Percentiles rank a stretch among this genome's conserved stretches.
Conservation (phyloP, 2,329 filamentous ascomycete species). For the Fusarium sp. region DNA sequence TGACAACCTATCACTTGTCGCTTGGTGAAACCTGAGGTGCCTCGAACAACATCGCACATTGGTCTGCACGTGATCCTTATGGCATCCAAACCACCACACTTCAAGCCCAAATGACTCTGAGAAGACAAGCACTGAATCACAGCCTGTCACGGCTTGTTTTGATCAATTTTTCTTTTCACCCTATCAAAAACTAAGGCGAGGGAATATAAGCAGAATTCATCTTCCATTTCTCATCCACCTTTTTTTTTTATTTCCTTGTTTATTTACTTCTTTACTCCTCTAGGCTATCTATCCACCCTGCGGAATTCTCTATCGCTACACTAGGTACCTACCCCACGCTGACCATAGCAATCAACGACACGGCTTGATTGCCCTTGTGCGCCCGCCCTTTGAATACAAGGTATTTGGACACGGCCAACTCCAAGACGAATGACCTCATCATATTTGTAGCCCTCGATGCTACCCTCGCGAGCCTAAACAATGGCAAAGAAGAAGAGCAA, state of each 20-base stretch:
- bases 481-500: slow-evolving; percentile 61
- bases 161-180: background rate
- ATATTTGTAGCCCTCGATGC: slow-evolving; percentile 8
- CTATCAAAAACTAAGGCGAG: background rate
- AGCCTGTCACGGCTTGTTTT: background rate
- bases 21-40: background rate
- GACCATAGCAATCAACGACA: slow-evolving; percentile 19
- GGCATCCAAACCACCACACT: slow-evolving; percentile 9
- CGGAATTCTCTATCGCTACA: slow-evolving; percentile 21
- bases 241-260: background rate
- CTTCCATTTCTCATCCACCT: background rate
- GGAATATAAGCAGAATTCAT: background rate
- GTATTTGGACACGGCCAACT: background rate
- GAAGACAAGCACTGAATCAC: slow-evolving; percentile 22
- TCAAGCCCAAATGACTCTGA: slow-evolving; percentile 5
- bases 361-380: slow-evolving; percentile 21
- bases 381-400: slow-evolving; percentile 1
- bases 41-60: slow-evolving; percentile 1
- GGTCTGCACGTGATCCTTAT: slow-evolving; percentile 32
- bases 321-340: slow-evolving; percentile 36
- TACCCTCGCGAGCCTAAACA: background rate
- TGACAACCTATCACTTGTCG: slow-evolving; percentile 3
- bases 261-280: background rate
- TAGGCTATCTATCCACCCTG: slow-evolving; percentile 25
- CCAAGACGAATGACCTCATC: background rate